These are phyloP conservation scores for Pleurotus cornucopiae DNA, from an alignment of 768 basidiomycete species.

Conservation along the genomic window DNA sequence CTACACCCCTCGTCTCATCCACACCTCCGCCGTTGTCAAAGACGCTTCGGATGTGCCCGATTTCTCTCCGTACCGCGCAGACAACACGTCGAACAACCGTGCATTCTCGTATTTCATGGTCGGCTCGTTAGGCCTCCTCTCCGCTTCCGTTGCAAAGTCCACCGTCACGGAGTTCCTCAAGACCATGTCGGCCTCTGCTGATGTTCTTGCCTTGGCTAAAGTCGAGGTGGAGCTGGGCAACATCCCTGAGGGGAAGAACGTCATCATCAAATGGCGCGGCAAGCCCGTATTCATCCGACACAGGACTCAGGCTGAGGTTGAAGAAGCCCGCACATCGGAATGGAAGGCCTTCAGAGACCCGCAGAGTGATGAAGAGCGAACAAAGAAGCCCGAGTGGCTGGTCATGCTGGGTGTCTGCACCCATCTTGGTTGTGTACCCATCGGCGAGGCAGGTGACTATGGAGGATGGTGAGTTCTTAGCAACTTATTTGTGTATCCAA, in stretches of 20 bases:
- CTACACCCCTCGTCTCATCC: conserved; percentile 68
- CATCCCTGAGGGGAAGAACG: conserved; percentile 98
- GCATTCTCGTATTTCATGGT: conserved; percentile 88
- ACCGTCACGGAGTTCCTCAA: conserved; percentile 90
- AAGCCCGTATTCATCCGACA: conserved; percentile 99
- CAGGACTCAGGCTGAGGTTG: conserved; percentile 86
- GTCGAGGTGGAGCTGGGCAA: conserved; percentile 87
- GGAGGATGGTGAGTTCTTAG: conserved; percentile 85
- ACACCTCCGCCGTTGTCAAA: conserved; percentile 66
- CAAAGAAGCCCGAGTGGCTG: conserved; percentile 95
- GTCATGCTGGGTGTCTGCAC: conserved; percentile 94
- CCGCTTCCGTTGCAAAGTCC: conserved; percentile 92
- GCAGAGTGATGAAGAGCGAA: conserved; percentile 81
- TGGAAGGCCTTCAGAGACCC: conserved; percentile 92
- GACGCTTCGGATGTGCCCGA: conserved; percentile 86
- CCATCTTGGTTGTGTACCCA: conserved; percentile 97
- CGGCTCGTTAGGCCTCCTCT: conserved; percentile 87
- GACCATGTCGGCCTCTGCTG: conserved; percentile 96
- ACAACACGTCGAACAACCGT: conserved; percentile 63
- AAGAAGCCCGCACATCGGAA: conserved; percentile 82
- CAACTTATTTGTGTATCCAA: not conserved
- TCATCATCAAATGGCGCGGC: conserved; percentile 98
- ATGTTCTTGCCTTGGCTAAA: conserved; percentile 96
- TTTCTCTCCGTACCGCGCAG: conserved; percentile 76
- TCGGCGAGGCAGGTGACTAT: conserved; percentile 94